Evolutionary conservation across 148 eudicot species (phyloP).

Genomic region (Polygonum aviculare): DNA sequence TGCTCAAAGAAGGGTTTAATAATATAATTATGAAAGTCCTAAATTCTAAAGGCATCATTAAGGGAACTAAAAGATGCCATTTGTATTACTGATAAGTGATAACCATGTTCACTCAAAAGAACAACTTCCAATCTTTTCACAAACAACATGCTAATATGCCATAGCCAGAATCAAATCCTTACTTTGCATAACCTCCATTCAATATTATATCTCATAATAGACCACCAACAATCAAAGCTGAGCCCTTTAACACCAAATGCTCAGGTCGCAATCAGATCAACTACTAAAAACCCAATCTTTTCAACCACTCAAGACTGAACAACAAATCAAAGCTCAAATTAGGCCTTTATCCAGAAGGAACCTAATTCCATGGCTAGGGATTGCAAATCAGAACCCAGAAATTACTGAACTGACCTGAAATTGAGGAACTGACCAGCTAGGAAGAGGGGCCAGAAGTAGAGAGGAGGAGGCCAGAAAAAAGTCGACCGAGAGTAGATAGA

Average conservation of each 20-base stretch:
- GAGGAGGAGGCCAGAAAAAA: constrained; percentile 80
- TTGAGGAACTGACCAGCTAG: constrained; percentile 87
- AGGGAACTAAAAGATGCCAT: not conserved
- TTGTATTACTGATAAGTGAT: not conserved
- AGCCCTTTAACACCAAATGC: not conserved
- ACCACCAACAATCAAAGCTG: not conserved
- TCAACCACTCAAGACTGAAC: not conserved
- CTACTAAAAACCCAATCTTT: not conserved
- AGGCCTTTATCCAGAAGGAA: not conserved
- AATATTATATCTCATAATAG: not conserved
- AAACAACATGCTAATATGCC: not conserved
- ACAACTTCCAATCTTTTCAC: not conserved
- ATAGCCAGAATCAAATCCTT: not conserved
- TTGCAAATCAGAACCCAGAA: not conserved
- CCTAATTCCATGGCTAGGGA: not conserved
- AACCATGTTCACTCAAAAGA: too few relatives aligned
- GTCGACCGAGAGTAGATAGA: constrained; percentile 67
- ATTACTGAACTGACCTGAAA: constrained; percentile 44
- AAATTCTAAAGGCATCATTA: not conserved
- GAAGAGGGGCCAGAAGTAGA: constrained; percentile 90
- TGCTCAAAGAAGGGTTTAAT: not conserved
- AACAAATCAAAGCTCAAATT: not conserved
- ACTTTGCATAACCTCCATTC: not conserved
- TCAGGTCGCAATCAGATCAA: not conserved
- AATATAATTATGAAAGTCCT: not conserved